A percentile compares a stretch with the other conserved stretches of the same genome.
Evolutionary conservation across 78 protist genomes (phyloP).

Genomic region (Chrysochromulina parva): DNA sequence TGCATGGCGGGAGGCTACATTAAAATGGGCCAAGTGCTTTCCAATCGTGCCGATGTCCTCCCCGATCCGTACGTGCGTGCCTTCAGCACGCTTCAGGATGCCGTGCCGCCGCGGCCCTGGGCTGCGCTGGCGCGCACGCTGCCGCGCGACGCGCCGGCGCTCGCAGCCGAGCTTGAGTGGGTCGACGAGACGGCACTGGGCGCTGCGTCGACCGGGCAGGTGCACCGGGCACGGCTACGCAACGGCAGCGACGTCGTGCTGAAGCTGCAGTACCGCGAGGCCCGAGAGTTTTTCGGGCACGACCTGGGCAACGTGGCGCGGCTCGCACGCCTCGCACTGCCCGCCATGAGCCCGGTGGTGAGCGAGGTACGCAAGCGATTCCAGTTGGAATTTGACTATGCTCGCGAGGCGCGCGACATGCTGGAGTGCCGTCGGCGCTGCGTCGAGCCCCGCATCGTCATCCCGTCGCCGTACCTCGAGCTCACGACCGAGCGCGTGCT

Average conservation of each 20-base stretch:
- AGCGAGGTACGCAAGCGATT: constrained; percentile 37
- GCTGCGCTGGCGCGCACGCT: neutral
- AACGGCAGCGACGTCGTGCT: constrained; percentile 44
- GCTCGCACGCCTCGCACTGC: constrained; percentile 34
- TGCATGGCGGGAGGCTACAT: constrained; percentile 45
- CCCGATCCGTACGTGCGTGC: constrained; percentile 26
- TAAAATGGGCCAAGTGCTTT: constrained; percentile 29
- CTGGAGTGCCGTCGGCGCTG: neutral
- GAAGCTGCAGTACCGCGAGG: constrained; percentile 40
- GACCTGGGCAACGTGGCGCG: constrained; percentile 41
- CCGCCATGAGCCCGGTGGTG: constrained; percentile 35
- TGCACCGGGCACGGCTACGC: constrained; percentile 41
- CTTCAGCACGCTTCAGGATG: neutral
- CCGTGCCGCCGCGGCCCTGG: constrained; percentile 6
- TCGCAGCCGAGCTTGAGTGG: neutral
- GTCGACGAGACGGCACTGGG: constrained; percentile 37
- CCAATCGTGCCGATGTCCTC: constrained; percentile 44
- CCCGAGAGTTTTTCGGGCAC: neutral
- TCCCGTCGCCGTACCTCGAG: constrained; percentile 20
- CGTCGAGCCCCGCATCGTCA: neutral
- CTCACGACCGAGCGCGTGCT: constrained; percentile 33
- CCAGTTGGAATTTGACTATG: constrained; percentile 52
- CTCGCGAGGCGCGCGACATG: constrained; percentile 36
- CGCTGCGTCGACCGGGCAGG: constrained; percentile 58
- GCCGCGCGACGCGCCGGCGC: neutral